Evolutionary conservation across 2,329 filamentous ascomycete genomes (phyloP), one percentile per base, ranked within the genome.

Genomic region (Fusarium dimerum): DNA sequence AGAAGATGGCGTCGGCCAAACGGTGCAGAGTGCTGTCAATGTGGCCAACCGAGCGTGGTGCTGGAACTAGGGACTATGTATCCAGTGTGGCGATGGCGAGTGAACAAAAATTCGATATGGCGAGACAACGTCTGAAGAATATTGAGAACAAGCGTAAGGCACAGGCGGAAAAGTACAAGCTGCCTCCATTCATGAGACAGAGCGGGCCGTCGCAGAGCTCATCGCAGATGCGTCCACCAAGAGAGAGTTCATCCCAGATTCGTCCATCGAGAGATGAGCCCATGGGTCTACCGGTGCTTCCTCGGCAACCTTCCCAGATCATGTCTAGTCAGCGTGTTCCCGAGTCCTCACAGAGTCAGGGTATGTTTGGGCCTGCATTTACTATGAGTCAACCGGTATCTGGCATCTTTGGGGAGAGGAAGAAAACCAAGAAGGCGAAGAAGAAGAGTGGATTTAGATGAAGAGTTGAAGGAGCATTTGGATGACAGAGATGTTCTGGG

Each of bases 351-450:
- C 74, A 75, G 61, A 67, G 63, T 36, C 65, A 69, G 39, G 64
- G 57, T 2, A 47, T 60, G 2, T 48, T 63, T 12, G 61, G 64
- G 40, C 63, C 70, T n/a, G 62, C 64, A 3, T 55, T 71, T 47
- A 67, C 70, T n/a, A 78, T 77, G 71, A 78, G 77, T 47, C 77
- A 79, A 60, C 73, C 75, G 10, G 62, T 75, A 13, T 52, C 70
- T n/a, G 79, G 79, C 2, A 57, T 66, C 5, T 79, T 78, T 72
- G 78, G 78, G 26, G 72, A 72, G 56, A 68, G 77, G 45, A 71
- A 69, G 53, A 70, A 67, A 55, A 71, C 66, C 48, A 78, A 78
- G 66, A 79, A 77, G 62, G 53, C 57, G 15, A 77, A 76, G 66
- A 73, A 70, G 62, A 74, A 68, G 63, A 71, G 68, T 10, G 74